Evolutionary conservation across 805 yeast species (phyloP), one percentile per base, ranked within the genome.

Genomic region (Metschnikowia santaceciliae): DNA sequence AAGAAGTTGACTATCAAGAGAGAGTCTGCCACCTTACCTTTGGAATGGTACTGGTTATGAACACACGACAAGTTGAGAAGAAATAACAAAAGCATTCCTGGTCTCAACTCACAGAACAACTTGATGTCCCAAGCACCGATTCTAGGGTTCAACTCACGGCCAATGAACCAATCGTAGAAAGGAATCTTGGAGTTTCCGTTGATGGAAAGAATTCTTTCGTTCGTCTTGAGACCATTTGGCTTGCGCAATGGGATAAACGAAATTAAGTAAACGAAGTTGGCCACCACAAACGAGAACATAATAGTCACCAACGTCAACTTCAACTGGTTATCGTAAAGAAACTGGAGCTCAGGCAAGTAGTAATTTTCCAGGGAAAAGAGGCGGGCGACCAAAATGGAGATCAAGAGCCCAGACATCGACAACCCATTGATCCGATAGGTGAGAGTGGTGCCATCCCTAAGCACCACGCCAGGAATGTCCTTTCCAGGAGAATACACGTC

Each of bases 91-190:
- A 92, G 71, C 79, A 94, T 76, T 4, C 99, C 99, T 1, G 99
- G 99, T 61, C 96, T 82, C 67, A 94, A 78, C 68, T 94, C 99
- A 68, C 96, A 88, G 62, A 88, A 94, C 59, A 90, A 69, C 70
- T 94, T 94, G 67, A 94, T 82, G 65, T 94, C 99, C 77, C 91
- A 82, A 0, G 78, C 62, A 1, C 95, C 94, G 52, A 88, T 73
- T 59, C 98, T 78, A 26, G 98, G 99, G 66, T 94, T 94, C 63
- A 94, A 75, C 70, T 92, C 98, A 53, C 99, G 82, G 32, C 99
- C 99, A 64, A 94, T 90, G 64, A 90, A 94, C 97, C 97, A 91
- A 63, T 94, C 97, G 64, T 88, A 92, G 8, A 92, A 59, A 0
- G 69, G 58, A 57, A 80, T 83, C 0, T 89, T 88, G 0, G 96